phyloP scores from a whole-genome alignment of 495 filamentous ascomycete species.

The Neurospora sp. region DNA sequence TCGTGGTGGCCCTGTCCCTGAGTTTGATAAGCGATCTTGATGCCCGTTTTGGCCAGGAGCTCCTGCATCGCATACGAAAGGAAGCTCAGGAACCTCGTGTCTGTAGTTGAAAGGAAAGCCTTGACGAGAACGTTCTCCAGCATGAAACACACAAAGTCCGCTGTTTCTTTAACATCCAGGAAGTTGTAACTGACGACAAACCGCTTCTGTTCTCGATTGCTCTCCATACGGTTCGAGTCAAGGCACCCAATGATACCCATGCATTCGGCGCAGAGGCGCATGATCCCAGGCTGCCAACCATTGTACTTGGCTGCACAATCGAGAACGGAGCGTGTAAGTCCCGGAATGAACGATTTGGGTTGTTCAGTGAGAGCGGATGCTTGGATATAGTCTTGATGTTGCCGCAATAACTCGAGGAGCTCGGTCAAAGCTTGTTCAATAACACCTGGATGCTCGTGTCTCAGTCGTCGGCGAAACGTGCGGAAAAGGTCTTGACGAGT shows the following conservation, averaged over 20 bases:
- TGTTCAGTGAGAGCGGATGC: conserved; percentile 75
- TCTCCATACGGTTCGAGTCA: conserved; percentile 82
- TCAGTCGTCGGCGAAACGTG: conserved; percentile 59
- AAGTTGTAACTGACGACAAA: conserved; percentile 85
- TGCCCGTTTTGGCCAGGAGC: conserved; percentile 63
- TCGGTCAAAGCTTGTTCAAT: conserved; percentile 71
- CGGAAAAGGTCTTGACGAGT: conserved; percentile 36
- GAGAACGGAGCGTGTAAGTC: conserved; percentile 64
- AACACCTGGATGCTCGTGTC: conserved; percentile 74
- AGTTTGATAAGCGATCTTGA: conserved; percentile 46
- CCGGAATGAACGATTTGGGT: conserved; percentile 61
- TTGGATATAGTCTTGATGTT: conserved; percentile 73
- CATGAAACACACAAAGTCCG: conserved; percentile 76
- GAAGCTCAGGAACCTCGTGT: conserved; percentile 79
- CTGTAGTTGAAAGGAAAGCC: conserved; percentile 78
- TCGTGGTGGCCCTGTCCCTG: conserved; percentile 5
- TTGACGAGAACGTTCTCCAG: conserved; percentile 82
- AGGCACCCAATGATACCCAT: conserved; percentile 83
- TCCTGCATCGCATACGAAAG: conserved; percentile 91
- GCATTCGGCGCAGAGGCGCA: conserved; percentile 64
- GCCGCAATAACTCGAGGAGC: conserved; percentile 57
- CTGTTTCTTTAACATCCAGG: conserved; percentile 61
- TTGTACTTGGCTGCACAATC: conserved; percentile 76
- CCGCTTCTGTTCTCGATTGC: conserved; percentile 60
- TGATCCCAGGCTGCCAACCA: conserved; percentile 52